Evolutionary conservation across 352 stramenopile genomes (phyloP).

Genomic region (Phytophthora pseudosyringae): DNA sequence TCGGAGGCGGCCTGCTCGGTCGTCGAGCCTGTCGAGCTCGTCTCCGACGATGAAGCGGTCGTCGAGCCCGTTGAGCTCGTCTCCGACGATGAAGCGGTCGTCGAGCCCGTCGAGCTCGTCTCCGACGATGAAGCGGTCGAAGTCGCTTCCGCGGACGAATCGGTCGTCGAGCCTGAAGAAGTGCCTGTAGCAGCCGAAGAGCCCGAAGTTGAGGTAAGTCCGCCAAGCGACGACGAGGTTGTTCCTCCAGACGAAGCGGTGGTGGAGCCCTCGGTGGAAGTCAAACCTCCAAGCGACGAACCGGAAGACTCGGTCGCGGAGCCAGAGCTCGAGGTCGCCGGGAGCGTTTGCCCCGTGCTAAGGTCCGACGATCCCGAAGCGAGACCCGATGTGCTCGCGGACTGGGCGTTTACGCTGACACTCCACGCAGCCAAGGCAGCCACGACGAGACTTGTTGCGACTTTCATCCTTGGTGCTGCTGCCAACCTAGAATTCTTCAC

Average conservation of each 20-base stretch:
- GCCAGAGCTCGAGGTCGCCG: conserved; percentile 9
- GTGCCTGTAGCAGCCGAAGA: conserved; percentile 9
- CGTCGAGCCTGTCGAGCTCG: conserved; percentile 4
- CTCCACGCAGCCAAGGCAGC: conserved; percentile 22
- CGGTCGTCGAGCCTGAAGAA: conserved; percentile 5
- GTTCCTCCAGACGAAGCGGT: conserved; percentile 13
- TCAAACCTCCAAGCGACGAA: conserved; percentile 8
- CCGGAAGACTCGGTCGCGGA: conserved; percentile 1
- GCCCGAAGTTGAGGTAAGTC: not conserved
- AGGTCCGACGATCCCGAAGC: conserved; percentile 13
- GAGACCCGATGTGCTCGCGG: conserved; percentile 1
- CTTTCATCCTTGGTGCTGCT: conserved; percentile 32
- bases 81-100: conserved; percentile 4
- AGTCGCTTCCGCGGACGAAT: not conserved
- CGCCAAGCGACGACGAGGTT: conserved; percentile 9
- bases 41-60: conserved; percentile 3
- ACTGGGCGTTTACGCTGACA: conserved; percentile 14
- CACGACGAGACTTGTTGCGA: conserved; percentile 29
- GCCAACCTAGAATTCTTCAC: conserved; percentile 33
- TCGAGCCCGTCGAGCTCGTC: conserved; percentile 1
- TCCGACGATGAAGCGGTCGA: conserved; percentile 12
- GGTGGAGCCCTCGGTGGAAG: conserved; percentile 13
- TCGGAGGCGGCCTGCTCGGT: conserved; percentile 27
- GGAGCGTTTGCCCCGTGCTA: conserved; percentile 17
- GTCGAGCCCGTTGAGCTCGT: not conserved